Base-by-base conservation (phyloP, 768 basidiomycete species). In the Suillus bovinus region DNA sequence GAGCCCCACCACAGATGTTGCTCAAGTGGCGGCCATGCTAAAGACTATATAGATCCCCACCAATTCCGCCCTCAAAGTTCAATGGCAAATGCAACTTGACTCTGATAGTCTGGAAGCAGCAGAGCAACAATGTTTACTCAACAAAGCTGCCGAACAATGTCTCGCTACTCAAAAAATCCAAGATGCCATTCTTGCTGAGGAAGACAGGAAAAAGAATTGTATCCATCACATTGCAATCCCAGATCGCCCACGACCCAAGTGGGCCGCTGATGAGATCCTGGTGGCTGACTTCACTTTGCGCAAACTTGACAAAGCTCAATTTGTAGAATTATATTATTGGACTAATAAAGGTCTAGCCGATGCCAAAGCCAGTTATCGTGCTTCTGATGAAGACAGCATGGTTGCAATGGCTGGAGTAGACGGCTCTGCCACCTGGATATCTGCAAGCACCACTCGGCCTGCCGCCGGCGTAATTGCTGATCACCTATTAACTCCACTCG, bases 51-150 rank as follows among this genome's bases (percentile, higher is more conserved):
- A n/a, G 44, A 1, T 13, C 3, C n/a, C 44, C 11, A 46, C 22
- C 5, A 46, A 46, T 13, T 0, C 11, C 4, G 4, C 44, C 0
- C 2, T 22, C 1, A 22, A 46, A 13, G 0, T 3, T 2, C 44
- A 46, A 3, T 46, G 44, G 44, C 44, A 46, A 0, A 10, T 4
- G 1, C 44, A 46, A 10, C 2, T 46, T 0, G 22, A 22, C 5
- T n/a, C 3, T 0, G 44, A 22, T 2, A 4, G 5, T 0, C 10
- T 22, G 4, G 2, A 4, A 2, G 11, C 44, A 5, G n/a, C 0
- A 4, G 22, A 46, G 10, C 44, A 22, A 5, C 10, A 22, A 0
- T 5, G 22, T 2, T 9, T 46, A 0, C 44, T 46, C 0, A n/a
- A 0, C 4, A 11, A 46, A 3, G n/a, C 22, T 1, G 11, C 11